Evolutionary conservation across 768 basidiomycete species (phyloP).

Genomic region (Daedalea quercina): DNA sequence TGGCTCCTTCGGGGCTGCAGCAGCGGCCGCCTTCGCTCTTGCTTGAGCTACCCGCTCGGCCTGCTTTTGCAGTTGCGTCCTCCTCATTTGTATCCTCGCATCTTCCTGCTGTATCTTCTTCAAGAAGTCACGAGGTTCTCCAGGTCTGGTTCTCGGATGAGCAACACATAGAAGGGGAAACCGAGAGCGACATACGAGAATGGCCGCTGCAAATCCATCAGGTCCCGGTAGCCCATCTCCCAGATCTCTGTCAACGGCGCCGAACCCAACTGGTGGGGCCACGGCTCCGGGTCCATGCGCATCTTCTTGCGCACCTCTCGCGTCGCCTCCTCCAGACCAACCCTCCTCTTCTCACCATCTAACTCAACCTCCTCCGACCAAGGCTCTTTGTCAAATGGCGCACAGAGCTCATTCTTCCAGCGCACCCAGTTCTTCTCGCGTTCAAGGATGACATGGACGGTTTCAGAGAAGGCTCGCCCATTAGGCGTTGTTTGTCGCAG

Average conservation of each 20-base stretch:
- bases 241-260: slow-evolving; percentile 74
- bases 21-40: slow-evolving; percentile 35
- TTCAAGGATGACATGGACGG: slow-evolving; percentile 63
- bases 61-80: slow-evolving; percentile 30
- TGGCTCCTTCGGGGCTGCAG: slow-evolving; percentile 7
- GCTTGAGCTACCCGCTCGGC: slow-evolving; percentile 32
- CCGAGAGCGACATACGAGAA: slow-evolving; percentile 45
- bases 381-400: slow-evolving; percentile 71
- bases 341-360: slow-evolving; percentile 29
- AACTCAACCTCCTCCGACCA: slow-evolving; percentile 45
- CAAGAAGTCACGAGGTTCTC: slow-evolving; percentile 69
- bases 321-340: slow-evolving; percentile 61
- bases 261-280: slow-evolving; percentile 62
- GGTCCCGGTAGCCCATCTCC: slow-evolving; percentile 70
- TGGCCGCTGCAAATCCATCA: slow-evolving; percentile 55
- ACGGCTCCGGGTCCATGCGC: slow-evolving; percentile 51
- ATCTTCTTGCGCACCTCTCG: slow-evolving; percentile 42
- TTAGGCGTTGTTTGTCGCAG: slow-evolving; percentile 72
- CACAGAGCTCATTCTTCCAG: slow-evolving; percentile 83
- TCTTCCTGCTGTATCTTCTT: slow-evolving; percentile 68
- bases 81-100: slow-evolving; percentile 47
- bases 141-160: slow-evolving; percentile 38
- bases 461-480: slow-evolving; percentile 71
- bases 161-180: slow-evolving; percentile 11
- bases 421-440: slow-evolving; percentile 86